Base-by-base conservation (phyloP, 192 early-diverging fungal species). In the Backusella mclennaniae region DNA sequence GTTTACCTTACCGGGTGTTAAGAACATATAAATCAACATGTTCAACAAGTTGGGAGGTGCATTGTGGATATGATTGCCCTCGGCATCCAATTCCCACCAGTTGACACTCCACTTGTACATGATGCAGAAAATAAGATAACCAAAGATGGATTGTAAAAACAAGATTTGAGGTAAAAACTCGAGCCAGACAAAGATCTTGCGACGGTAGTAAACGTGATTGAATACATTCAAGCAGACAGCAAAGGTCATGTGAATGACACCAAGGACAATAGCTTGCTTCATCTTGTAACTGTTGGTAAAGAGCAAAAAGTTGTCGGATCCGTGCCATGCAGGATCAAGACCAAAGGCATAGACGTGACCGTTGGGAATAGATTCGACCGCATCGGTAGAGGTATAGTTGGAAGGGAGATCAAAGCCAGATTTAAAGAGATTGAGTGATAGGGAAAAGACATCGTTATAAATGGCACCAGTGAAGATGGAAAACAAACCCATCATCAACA, bases 261-360 rank as follows among this genome's bases (percentile, higher is more conserved):
- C 98, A 29, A 99, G 73, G 67, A 99, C 89, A 79, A 99, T 92
- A 6, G 96, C 94, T 92, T 95, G 94, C 85, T 99, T 99, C 98
- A 99, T 99, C 90, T 99, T 99, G 90, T 99, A 99, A 68, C 97
- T 98, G 86, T 99, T 99, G 67, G 92, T 89, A 79, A 99, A 99
- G 56, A 99, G 76, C 67, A 99, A 91, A 78, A 85, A 91, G 88
- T 99, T 99, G 53, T 97, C 95, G 11, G 96, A 87, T 44, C 90
- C 92, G 73, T 96, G 94, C 98, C 98, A 99, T 9, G 92, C 92
- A 26, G 96, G 96, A 83, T 98, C 96, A 9, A 98, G 85, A 73
- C 96, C 96, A 69, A 97, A 85, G 1, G 89, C 80, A 81, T 98
- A 97, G 15, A 85, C 90, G 12, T 84, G 83, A 35, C 85, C 86